Evolutionary conservation across 1,284 basidiomycete species (phyloP).

Genomic region (Puccinia novopanici): DNA sequence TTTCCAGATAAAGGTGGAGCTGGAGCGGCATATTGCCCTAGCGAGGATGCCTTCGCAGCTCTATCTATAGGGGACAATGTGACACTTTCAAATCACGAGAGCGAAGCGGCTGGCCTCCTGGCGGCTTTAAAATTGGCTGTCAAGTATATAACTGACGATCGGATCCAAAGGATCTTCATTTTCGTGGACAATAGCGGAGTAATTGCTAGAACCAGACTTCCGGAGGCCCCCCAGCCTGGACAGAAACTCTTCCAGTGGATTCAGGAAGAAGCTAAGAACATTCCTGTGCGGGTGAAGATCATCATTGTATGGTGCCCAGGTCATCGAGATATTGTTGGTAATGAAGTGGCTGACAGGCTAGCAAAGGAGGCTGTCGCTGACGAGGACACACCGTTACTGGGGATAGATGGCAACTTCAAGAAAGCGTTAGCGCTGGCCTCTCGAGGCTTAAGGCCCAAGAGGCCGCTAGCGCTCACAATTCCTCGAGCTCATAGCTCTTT

Average conservation of each 20-base stretch:
- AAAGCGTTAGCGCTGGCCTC: neutral
- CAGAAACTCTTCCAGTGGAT: neutral
- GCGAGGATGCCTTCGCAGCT: neutral
- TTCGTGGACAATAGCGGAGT: neutral
- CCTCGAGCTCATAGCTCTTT: neutral
- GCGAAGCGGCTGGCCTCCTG: neutral
- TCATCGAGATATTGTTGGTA: neutral
- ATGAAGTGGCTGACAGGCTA: conserved; percentile 1
- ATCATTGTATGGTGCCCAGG: conserved; percentile 18
- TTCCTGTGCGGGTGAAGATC: no score
- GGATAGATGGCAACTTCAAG: neutral
- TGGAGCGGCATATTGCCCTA: neutral
- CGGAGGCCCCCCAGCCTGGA: neutral
- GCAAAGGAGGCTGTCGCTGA: neutral
- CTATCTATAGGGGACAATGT: neutral
- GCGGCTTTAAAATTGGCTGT: neutral
- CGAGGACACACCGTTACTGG: neutral
- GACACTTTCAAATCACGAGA: neutral
- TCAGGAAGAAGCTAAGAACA: no score
- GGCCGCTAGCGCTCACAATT: neutral
- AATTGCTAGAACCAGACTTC: neutral
- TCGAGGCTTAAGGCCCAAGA: neutral
- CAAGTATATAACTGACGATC: rapidly evolving
- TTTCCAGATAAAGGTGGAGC: neutral
- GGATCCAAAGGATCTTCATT: neutral